phyloP scores from a whole-genome alignment of 345 rosid genomes.

The Eucalyptus globulus region DNA sequence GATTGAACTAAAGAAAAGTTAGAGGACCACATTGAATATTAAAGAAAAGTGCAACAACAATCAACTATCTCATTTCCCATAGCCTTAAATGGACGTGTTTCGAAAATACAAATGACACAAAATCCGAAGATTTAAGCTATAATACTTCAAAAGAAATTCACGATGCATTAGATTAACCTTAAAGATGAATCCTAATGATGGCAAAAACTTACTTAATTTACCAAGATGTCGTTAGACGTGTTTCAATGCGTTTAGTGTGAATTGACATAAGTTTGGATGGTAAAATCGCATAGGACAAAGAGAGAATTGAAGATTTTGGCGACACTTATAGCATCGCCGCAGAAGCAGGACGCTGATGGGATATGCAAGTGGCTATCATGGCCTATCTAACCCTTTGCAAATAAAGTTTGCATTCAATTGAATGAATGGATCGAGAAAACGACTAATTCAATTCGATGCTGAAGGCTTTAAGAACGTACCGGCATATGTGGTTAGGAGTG shows the following conservation, averaged over 20 bases:
- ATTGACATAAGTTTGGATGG: background rate
- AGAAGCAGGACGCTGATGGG: background rate
- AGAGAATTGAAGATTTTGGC: background rate
- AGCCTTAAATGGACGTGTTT: background rate
- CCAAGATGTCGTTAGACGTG: background rate
- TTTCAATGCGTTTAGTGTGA: background rate
- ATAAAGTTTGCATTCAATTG: background rate
- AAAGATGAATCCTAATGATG: background rate
- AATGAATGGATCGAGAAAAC: background rate
- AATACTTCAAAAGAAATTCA: background rate
- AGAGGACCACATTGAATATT: background rate
- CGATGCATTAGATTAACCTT: background rate
- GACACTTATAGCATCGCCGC: background rate
- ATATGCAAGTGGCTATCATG: background rate
- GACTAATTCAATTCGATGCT: background rate
- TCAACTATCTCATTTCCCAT: background rate
- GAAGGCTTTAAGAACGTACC: background rate
- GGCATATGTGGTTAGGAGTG: background rate
- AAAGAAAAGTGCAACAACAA: background rate
- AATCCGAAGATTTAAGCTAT: background rate
- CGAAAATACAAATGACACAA: background rate
- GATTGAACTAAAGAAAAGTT: background rate
- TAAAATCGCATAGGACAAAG: background rate
- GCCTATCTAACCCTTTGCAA: background rate
- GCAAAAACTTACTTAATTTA: background rate